A percentile compares a stretch with the other conserved stretches of the same genome.
Conservation (phyloP, 345 rosid genomes). For the Euphorbia tirucalli region DNA sequence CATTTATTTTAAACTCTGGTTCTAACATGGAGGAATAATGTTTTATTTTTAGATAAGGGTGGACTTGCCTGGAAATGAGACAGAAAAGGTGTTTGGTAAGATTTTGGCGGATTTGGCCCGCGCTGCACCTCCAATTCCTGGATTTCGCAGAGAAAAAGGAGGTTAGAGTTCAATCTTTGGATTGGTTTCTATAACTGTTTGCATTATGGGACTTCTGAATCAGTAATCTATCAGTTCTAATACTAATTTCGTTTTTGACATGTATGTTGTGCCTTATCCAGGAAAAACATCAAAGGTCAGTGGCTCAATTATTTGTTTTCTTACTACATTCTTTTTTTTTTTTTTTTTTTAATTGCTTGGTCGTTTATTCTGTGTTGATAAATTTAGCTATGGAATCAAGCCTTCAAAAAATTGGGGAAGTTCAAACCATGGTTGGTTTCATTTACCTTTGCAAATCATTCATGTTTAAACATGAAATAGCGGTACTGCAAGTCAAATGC, state of each 20-base stretch:
- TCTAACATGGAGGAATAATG: not conserved
- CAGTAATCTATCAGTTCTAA: slow-evolving; percentile 24
- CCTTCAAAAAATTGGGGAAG: no score
- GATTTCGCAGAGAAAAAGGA: slow-evolving; percentile 63
- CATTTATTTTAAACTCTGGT: no score
- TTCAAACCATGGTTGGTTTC: not conserved
- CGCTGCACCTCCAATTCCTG: slow-evolving; percentile 62
- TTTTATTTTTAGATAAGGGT: slow-evolving; percentile 48
- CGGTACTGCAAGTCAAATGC: no score
- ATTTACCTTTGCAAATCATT: not conserved
- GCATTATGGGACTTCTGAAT: slow-evolving; percentile 9
- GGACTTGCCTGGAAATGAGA: slow-evolving; percentile 50
- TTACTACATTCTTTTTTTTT: not conserved
- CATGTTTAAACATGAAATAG: not conserved
- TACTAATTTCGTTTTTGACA: slow-evolving; percentile 20
- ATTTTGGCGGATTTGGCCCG: slow-evolving; percentile 51
- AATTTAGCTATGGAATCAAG: not conserved
- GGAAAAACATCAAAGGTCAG: slow-evolving; percentile 64
- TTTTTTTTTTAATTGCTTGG: not conserved
- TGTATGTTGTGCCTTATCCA: slow-evolving; percentile 33
- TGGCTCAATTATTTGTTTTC: not conserved
- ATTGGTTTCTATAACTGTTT: slow-evolving; percentile 20
- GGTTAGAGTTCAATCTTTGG: slow-evolving; percentile 32
- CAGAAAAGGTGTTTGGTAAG: slow-evolving; percentile 45
- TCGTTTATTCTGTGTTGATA: not conserved